Base-by-base conservation (phyloP, 805 yeast species). In the Naumovozyma baii region DNA sequence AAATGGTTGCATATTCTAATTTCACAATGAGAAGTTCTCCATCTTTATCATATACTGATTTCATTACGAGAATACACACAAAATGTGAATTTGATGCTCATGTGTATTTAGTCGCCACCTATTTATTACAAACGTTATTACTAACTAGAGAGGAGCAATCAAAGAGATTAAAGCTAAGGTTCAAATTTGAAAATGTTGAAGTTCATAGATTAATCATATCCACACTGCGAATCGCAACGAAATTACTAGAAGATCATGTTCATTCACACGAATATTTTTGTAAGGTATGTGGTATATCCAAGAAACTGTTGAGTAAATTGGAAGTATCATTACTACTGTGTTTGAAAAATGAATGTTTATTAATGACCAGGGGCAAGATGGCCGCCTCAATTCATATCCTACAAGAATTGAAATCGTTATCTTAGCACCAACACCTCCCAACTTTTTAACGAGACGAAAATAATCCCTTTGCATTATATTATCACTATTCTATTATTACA, bases 241-340 rank as follows among this genome's bases (percentile, higher is more conserved):
- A 73, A 47, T 50, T 64, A n/a, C 50, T 69, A 5, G 76, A 73
- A 45, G 78, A 72, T 49, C 54, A 62, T 18, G 61, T 62, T 32
- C 70, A 68, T 46, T 62, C 68, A 3, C 75, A 70, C 51, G 57
- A 57, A 34, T 63, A 72, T 39, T 69, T 67, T 40, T 68, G 73
- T 31, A 66, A 67, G 31, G 73, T 69, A 1, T 72, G 72, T 18
- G 77, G 77, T 1, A 55, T 72, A 12, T 54, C 68, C 3, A 57
- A 52, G 37, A 51, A 43, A 37, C 46, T 55, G 5, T 43, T 59
- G 10, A 51, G 54, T 7, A 48, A 46, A 34, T 37, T 59, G 18
- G 64, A 59, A 42, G 43, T 52, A 3, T 42, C 55, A 3, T 36
- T 59, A 16, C 33, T 57, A 19, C 31, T 48, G 2, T 41, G 51